Evolutionary conservation across 2,329 filamentous ascomycete species (phyloP).

Genomic region (Talaromyces sp.): DNA sequence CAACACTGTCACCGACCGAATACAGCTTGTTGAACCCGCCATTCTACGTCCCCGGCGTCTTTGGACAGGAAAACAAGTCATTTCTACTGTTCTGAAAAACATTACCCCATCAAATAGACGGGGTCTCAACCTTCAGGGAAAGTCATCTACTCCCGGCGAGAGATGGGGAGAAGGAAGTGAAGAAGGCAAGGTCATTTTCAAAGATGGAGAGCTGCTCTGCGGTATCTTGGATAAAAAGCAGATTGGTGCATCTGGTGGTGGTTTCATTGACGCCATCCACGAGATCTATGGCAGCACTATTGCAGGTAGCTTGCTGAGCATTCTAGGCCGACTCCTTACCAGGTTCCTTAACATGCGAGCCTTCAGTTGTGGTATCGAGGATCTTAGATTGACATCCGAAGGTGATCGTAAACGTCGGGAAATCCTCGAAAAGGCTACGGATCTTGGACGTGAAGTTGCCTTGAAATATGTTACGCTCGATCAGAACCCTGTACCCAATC

Average conservation of each 20-base stretch:
- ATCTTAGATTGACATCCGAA: slow-evolving; percentile 74
- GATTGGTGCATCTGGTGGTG: slow-evolving; percentile 79
- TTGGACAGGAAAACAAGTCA: slow-evolving; percentile 96
- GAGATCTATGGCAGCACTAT: slow-evolving; percentile 85
- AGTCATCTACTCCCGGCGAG: slow-evolving; percentile 70
- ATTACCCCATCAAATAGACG: slow-evolving; percentile 73
- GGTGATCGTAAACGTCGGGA: slow-evolving; percentile 69
- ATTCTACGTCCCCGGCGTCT: slow-evolving; percentile 72
- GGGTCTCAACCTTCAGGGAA: slow-evolving; percentile 72
- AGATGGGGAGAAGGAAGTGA: slow-evolving; percentile 69
- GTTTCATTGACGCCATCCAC: slow-evolving; percentile 85
- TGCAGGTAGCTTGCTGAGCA: slow-evolving; percentile 82
- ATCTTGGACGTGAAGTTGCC: slow-evolving; percentile 72
- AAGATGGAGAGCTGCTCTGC: slow-evolving; percentile 78
- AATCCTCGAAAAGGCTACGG: slow-evolving; percentile 61
- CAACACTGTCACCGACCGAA: slow-evolving; percentile 75
- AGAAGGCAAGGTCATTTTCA: slow-evolving; percentile 75
- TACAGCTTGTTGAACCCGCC: slow-evolving; percentile 74
- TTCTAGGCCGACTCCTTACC: slow-evolving; percentile 82
- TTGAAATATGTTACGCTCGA: slow-evolving; percentile 83
- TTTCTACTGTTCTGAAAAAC: slow-evolving; percentile 89
- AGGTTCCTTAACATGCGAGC: slow-evolving; percentile 88
- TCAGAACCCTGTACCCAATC: slow-evolving; percentile 55
- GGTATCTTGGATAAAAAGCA: slow-evolving; percentile 96
- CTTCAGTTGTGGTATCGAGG: slow-evolving; percentile 96